Percentiles rank a stretch among this genome's conserved stretches.
Conservation (phyloP, 1,284 basidiomycete species). For the Malassezia vespertilionis region DNA sequence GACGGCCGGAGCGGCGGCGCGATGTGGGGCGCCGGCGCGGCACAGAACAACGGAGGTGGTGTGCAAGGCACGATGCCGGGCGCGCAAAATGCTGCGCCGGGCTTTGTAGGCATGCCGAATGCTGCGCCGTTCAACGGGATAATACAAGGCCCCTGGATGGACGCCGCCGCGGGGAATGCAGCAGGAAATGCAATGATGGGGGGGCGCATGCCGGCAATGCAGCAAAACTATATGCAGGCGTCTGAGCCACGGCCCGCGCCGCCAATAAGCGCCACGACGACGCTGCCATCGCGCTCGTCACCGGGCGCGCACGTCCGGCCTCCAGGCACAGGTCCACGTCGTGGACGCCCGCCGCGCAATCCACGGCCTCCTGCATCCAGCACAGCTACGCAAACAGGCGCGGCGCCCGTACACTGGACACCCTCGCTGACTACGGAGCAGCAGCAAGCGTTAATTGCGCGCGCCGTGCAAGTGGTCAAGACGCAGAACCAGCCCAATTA, state of each 20-base stretch:
- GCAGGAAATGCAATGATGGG: too few relatives aligned
- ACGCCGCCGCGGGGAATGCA: too few relatives aligned
- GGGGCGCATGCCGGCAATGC: too few relatives aligned
- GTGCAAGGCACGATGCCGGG: too few relatives aligned
- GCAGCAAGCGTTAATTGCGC: conserved; percentile 32
- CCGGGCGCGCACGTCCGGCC: background rate
- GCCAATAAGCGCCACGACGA: too few relatives aligned
- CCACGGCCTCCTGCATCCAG: conserved; percentile 22
- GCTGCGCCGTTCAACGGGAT: too few relatives aligned
- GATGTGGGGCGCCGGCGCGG: background rate
- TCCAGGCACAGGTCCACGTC: conserved; percentile 9
- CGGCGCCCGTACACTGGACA: conserved; percentile 13
- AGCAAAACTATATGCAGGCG: too few relatives aligned
- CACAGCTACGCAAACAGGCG: conserved; percentile 13
- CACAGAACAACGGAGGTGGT: background rate
- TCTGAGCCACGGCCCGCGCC: too few relatives aligned
- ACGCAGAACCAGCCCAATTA: conserved; percentile 24
- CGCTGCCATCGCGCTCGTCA: too few relatives aligned
- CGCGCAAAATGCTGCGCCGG: too few relatives aligned
- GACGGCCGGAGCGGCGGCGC: background rate
- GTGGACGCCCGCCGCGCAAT: conserved; percentile 16
- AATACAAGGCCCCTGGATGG: too few relatives aligned
- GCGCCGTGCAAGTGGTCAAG: conserved; percentile 32
- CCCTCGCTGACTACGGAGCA: conserved; percentile 31
- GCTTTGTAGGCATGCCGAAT: background rate